phyloP scores from a whole-genome alignment of 2,329 filamentous ascomycete genomes.

The Hypoxylon sp. region DNA sequence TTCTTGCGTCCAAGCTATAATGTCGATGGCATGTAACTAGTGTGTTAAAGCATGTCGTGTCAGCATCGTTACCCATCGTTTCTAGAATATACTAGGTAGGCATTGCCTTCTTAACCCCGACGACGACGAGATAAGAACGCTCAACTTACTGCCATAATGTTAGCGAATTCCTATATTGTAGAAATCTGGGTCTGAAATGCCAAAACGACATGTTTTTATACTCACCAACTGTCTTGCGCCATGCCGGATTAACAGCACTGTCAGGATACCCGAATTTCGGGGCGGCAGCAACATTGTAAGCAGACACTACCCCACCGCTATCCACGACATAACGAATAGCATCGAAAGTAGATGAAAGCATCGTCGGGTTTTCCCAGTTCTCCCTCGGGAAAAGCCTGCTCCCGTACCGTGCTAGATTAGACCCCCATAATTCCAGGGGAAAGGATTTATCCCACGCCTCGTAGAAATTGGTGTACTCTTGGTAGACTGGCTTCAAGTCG shows the following conservation, averaged over 20 bases:
- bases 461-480: slow-evolving; percentile 59
- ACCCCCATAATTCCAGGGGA: slow-evolving; percentile 51
- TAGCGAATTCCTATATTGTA: too few species aligned
- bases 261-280: slow-evolving; percentile 51
- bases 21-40: slow-evolving; percentile 46
- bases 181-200: too few species aligned
- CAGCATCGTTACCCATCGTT: too few species aligned
- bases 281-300: slow-evolving; percentile 49
- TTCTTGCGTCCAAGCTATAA: slow-evolving; percentile 43
- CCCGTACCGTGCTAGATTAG: slow-evolving; percentile 54
- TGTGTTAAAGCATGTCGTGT: too few species aligned
- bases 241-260: slow-evolving; percentile 58
- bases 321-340: slow-evolving; percentile 56
- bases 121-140: too few species aligned
- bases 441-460: slow-evolving; percentile 51
- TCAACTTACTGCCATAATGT: too few species aligned
- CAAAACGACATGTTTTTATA: too few species aligned
- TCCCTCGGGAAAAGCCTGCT: slow-evolving; percentile 60
- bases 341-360: slow-evolving; percentile 54
- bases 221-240: slow-evolving; percentile 54
- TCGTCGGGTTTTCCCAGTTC: slow-evolving; percentile 57
- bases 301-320: slow-evolving; percentile 53
- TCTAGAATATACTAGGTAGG: too few species aligned
- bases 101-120: too few species aligned
- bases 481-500: slow-evolving; percentile 58